Conservation (phyloP, 176 grass and related monocot species). For the Eragrostis nindensis region DNA sequence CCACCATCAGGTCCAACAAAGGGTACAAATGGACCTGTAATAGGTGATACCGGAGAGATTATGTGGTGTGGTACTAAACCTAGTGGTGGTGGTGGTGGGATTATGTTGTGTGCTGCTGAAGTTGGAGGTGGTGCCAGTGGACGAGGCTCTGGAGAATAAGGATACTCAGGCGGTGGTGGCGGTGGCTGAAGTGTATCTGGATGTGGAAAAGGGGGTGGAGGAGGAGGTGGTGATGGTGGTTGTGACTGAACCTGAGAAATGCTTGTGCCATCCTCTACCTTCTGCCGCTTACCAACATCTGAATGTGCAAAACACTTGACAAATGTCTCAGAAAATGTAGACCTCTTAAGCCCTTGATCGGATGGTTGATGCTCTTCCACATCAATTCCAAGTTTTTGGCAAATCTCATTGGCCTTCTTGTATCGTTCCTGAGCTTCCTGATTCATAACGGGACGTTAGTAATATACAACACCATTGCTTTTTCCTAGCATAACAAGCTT, state of each 20-base stretch:
- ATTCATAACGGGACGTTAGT: constrained; percentile 33
- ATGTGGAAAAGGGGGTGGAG: constrained; percentile 43
- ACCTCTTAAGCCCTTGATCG: constrained; percentile 30
- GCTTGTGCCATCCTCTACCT: constrained; percentile 43
- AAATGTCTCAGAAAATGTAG: constrained; percentile 31
- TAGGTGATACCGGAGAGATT: constrained; percentile 18
- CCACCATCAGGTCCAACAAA: constrained; percentile 34
- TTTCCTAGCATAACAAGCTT: too few relatives aligned
- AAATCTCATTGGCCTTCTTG: constrained; percentile 58
- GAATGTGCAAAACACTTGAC: constrained; percentile 30
- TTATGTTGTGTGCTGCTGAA: background rate
- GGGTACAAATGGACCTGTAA: constrained; percentile 36
- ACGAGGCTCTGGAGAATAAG: constrained; percentile 44
- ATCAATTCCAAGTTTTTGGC: constrained; percentile 39
- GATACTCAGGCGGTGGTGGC: background rate
- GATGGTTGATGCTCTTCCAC: constrained; percentile 32
- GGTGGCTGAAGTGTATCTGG: constrained; percentile 55
- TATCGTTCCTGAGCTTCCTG: constrained; percentile 67
- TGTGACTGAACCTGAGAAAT: constrained; percentile 29
- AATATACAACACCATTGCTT: background rate
- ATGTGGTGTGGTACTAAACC: constrained; percentile 4
- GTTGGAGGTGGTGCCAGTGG: background rate
- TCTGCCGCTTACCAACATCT: constrained; percentile 44
- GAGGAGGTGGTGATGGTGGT: background rate
- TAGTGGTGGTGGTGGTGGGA: background rate